Evolutionary conservation across 495 filamentous ascomycete genomes (phyloP).

Genomic region (Hyaloscypha hepaticicola): DNA sequence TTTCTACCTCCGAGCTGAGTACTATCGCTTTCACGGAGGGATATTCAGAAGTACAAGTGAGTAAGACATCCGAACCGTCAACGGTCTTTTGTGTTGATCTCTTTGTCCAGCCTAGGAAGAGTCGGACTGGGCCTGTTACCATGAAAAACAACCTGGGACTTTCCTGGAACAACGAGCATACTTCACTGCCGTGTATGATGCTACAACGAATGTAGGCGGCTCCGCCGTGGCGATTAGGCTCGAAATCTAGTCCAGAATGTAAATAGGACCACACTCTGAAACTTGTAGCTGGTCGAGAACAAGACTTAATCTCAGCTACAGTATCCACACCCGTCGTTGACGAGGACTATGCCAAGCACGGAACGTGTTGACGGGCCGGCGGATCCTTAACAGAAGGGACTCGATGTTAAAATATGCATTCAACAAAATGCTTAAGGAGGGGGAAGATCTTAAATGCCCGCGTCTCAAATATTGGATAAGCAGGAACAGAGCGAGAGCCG

Average conservation of each 20-base stretch:
- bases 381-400: background rate
- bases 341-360: background rate
- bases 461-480: too few relatives aligned
- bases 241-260: background rate
- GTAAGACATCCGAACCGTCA: background rate
- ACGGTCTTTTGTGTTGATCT: background rate
- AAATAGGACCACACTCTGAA: slow-evolving; percentile 1
- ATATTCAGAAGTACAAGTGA: background rate
- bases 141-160: background rate
- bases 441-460: too few relatives aligned
- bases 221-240: background rate
- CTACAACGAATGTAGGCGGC: background rate
- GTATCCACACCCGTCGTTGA: background rate
- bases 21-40: background rate
- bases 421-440: too few relatives aligned
- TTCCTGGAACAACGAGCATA: background rate
- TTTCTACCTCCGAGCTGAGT: background rate
- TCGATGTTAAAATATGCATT: too few relatives aligned
- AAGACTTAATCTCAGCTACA: background rate
- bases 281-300: background rate
- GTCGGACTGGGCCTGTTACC: background rate
- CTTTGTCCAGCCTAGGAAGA: background rate
- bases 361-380: background rate
- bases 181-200: background rate
- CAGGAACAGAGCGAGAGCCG: too few relatives aligned